phyloP scores from a whole-genome alignment of 179 eudicot genomes.

The Carnegiea gigantea region DNA sequence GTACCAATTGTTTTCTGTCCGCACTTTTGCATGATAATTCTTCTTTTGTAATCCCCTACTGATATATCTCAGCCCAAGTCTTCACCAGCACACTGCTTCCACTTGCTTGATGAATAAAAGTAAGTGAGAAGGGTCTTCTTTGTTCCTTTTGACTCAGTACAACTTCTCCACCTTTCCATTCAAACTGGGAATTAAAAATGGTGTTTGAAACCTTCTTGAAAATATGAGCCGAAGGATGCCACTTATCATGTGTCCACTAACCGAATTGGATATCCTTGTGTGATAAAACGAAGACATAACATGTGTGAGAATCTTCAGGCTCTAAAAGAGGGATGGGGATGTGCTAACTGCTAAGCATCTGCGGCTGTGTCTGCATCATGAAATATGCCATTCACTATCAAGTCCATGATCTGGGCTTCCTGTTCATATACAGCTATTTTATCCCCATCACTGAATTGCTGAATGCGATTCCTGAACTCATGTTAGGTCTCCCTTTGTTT shows the following conservation, averaged over 20 bases:
- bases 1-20: no score
- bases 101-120: no score
- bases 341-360: no score
- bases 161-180: background rate
- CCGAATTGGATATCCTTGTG: background rate
- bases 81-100: background rate
- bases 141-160: background rate
- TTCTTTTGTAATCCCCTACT: background rate
- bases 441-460: background rate
- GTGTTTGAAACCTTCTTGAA: background rate
- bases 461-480: background rate
- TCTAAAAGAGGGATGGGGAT: no score
- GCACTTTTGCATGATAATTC: background rate
- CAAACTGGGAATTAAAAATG: background rate
- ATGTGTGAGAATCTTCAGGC: background rate
- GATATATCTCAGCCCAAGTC: background rate
- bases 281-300: background rate
- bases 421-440: background rate
- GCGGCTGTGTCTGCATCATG: background rate
- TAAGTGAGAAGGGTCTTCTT: background rate
- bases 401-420: background rate
- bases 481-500: background rate
- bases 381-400: background rate
- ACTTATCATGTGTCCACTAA: no score
- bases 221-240: background rate